A percentile compares a stretch with the other conserved stretches of the same genome.
phyloP scores from a whole-genome alignment of 23 red algal species.

The Gracilaria domingensis region DNA sequence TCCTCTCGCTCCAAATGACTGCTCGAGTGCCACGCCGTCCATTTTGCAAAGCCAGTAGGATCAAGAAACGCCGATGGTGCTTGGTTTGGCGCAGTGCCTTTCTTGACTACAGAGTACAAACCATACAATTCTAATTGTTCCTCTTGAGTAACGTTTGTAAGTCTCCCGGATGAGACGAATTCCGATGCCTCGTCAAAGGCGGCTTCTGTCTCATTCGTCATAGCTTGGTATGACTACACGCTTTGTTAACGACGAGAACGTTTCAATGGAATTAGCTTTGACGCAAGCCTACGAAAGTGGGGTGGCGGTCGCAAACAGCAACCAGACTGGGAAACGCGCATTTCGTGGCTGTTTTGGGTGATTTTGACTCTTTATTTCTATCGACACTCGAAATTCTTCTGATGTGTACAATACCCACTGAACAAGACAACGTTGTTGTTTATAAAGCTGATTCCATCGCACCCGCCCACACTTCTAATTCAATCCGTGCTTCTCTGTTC shows the following conservation, averaged over 20 bases:
- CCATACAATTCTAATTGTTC: constrained; percentile 61
- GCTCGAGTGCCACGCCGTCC: constrained; percentile 42
- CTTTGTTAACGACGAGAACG: no score
- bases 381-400: constrained; percentile 21
- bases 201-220: constrained; percentile 7
- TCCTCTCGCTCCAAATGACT: constrained; percentile 29
- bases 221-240: neutral
- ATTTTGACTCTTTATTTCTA: constrained; percentile 37
- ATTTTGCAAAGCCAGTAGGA: constrained; percentile 49
- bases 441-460: constrained; percentile 36
- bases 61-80: constrained; percentile 55
- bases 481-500: neutral
- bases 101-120: constrained; percentile 47
- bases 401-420: constrained; percentile 35
- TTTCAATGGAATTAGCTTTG: neutral
- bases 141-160: constrained; percentile 32
- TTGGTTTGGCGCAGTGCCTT: constrained; percentile 43
- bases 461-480: neutral
- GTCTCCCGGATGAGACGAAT: constrained; percentile 41
- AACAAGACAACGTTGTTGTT: constrained; percentile 40
- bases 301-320: constrained; percentile 8
- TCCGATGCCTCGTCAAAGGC: constrained; percentile 25
- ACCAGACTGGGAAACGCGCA: neutral
- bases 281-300: neutral
- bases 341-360: constrained; percentile 31